phyloP scores from a whole-genome alignment of 1,284 basidiomycete genomes.

The Trametes polyzona region DNA sequence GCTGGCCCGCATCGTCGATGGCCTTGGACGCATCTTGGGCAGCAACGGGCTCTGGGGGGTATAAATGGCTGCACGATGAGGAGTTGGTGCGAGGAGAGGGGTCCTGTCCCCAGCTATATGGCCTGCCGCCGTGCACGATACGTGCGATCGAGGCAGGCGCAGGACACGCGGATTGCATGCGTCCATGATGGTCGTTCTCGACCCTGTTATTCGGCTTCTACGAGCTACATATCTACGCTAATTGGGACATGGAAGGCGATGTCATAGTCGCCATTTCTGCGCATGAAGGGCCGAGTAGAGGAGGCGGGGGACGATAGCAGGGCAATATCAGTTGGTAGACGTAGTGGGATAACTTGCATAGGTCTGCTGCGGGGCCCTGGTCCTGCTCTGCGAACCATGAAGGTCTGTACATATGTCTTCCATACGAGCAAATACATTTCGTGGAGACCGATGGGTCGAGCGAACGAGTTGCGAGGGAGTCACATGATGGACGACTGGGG shows the following conservation, averaged over 20 bases:
- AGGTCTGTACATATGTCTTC: too few species aligned
- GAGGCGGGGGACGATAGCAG: neutral
- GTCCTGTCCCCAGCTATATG: slow-evolving; percentile 13
- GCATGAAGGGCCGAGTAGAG: neutral
- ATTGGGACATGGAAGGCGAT: neutral
- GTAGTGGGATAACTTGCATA: too few species aligned
- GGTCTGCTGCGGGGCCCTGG: too few species aligned
- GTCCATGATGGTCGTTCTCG: neutral
- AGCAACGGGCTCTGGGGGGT: slow-evolving; percentile 7
- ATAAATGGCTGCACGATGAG: slow-evolving; percentile 17
- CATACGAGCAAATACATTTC: too few species aligned
- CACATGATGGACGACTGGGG: slow-evolving; percentile 20
- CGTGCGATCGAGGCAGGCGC: slow-evolving; percentile 18
- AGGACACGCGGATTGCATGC: slow-evolving; percentile 25
- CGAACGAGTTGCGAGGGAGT: neutral
- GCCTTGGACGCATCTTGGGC: slow-evolving; percentile 28
- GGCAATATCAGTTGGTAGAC: too few species aligned
- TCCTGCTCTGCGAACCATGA: too few species aligned
- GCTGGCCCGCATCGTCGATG: slow-evolving; percentile 44
- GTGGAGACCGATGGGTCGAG: neutral
- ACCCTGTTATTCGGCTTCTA: neutral
- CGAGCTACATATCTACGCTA: neutral
- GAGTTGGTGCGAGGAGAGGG: slow-evolving; percentile 5
- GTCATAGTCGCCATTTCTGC: neutral
- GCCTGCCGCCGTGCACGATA: slow-evolving; percentile 12